Conservation (phyloP, 176 grass and related monocot species). For the Lolium perenne region DNA sequence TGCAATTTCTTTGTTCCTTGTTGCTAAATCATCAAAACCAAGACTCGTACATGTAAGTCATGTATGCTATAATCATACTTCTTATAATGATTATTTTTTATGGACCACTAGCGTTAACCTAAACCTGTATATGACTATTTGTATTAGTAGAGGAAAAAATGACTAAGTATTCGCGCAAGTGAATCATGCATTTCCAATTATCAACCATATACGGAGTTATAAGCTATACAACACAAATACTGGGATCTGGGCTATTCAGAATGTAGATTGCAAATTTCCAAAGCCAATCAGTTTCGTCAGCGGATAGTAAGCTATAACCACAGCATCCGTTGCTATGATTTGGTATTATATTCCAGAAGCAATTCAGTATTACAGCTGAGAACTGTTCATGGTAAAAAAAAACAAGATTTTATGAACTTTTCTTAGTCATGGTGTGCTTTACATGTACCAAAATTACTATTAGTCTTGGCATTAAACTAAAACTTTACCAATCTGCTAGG, state of each 20-base stretch:
- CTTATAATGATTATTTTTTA: neutral
- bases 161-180: neutral
- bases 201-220: neutral
- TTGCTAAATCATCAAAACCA: constrained; percentile 1
- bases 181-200: neutral
- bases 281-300: neutral
- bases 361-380: neutral
- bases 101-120: neutral
- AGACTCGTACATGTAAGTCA: neutral
- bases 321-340: constrained; percentile 15
- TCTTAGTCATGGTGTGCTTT: neutral
- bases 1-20: constrained; percentile 4
- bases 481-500: neutral
- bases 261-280: constrained; percentile 30
- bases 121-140: neutral
- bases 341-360: neutral
- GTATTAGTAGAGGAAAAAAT: neutral
- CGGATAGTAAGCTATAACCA: constrained; percentile 7
- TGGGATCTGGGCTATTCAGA: neutral
- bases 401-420: neutral
- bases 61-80: neutral
- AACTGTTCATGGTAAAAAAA: constrained; percentile 6
- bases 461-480: neutral
- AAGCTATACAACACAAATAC: neutral
- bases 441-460: neutral